Conservation (phyloP, 2,329 filamentous ascomycete genomes). For the Aspergillus sp. region DNA sequence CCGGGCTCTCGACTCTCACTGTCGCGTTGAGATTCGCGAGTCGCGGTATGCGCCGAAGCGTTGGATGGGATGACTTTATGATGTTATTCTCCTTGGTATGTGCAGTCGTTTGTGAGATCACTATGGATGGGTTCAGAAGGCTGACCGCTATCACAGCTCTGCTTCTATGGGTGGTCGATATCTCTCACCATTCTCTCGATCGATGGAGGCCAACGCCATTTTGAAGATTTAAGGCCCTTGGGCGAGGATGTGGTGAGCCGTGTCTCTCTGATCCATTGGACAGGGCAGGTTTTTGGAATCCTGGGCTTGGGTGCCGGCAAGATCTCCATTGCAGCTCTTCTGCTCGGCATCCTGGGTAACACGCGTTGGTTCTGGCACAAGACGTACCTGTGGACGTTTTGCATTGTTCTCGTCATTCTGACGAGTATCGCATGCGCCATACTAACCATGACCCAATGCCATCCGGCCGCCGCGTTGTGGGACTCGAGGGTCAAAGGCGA, state of each 20-base stretch:
- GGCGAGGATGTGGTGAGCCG: neutral
- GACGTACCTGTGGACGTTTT: neutral
- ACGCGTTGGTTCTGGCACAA: neutral
- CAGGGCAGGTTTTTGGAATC: neutral
- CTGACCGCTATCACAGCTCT: neutral
- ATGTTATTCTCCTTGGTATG: neutral
- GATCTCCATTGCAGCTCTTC: neutral
- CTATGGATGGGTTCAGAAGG: neutral
- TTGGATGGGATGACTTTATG: conserved; percentile 1
- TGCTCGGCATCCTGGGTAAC: neutral
- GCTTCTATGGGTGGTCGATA: neutral
- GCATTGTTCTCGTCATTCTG: neutral
- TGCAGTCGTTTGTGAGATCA: neutral
- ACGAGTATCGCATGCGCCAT: neutral
- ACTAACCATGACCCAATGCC: neutral
- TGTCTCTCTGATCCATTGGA: neutral
- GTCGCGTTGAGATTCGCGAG: neutral
- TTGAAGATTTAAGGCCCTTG: neutral
- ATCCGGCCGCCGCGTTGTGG: neutral
- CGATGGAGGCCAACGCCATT: neutral
- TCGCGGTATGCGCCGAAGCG: neutral
- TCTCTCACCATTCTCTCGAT: neutral
- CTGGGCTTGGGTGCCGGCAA: neutral
- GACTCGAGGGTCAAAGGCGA: neutral
- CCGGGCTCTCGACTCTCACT: neutral